phyloP scores from a whole-genome alignment of 2,329 filamentous ascomycete genomes.

The Septoria petroselini region DNA sequence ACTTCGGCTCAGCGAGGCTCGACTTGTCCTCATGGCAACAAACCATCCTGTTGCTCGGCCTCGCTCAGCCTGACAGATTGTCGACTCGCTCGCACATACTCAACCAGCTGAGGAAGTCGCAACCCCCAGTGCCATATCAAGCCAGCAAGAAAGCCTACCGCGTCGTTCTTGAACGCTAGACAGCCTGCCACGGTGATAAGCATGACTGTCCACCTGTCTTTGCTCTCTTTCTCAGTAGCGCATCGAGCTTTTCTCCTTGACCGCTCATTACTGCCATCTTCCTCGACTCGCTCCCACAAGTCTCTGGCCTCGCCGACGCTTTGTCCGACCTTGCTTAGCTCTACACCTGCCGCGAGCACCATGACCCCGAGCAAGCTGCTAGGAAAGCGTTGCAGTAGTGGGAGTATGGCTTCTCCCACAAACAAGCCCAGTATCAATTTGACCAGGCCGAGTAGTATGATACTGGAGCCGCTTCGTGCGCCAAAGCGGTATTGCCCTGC shows the following conservation, averaged over 20 bases:
- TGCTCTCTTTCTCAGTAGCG: slow-evolving; percentile 64
- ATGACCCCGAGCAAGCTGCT: slow-evolving; percentile 76
- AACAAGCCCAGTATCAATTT: slow-evolving; percentile 75
- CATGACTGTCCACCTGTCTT: slow-evolving; percentile 83
- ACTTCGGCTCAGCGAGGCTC: not conserved
- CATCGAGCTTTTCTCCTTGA: slow-evolving; percentile 48
- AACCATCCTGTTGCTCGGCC: slow-evolving; percentile 16
- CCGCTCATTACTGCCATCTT: slow-evolving; percentile 32
- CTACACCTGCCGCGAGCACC: slow-evolving; percentile 84
- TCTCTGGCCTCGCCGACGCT: slow-evolving; percentile 72
- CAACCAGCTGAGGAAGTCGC: slow-evolving; percentile 22
- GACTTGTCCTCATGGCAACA: slow-evolving; percentile 12
- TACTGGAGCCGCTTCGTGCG: slow-evolving; percentile 78
- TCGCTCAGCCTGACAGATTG: slow-evolving; percentile 24
- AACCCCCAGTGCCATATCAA: slow-evolving; percentile 75
- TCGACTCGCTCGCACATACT: slow-evolving; percentile 18
- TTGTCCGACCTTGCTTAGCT: slow-evolving; percentile 81
- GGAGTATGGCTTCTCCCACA: slow-evolving; percentile 70
- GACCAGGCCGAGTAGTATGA: slow-evolving; percentile 72
- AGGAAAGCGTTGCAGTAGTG: slow-evolving; percentile 69
- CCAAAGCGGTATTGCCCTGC: slow-evolving; percentile 91
- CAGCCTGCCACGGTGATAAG: slow-evolving; percentile 78
- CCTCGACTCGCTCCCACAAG: slow-evolving; percentile 47
- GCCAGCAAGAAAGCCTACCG: slow-evolving; percentile 78
- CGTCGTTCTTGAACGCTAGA: slow-evolving; percentile 85